Conservation (phyloP, 2,329 filamentous ascomycete species). For the Aspergillus oerlinghausenensis region DNA sequence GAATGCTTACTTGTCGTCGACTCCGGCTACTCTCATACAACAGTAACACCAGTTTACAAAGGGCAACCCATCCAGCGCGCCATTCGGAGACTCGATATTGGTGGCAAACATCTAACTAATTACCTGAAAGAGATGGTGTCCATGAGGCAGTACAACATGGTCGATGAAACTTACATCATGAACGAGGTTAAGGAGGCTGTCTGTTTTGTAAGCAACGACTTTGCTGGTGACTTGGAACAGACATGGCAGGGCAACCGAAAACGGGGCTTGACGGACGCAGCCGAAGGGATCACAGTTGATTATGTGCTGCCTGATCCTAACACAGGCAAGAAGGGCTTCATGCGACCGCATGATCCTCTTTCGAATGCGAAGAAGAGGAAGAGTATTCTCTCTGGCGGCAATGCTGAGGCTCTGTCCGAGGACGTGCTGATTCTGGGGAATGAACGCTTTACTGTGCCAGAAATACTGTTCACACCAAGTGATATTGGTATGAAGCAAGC, state of each 20-base stretch:
- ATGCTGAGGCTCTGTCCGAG: slow-evolving; percentile 54
- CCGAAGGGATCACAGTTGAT: slow-evolving; percentile 65
- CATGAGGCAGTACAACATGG: slow-evolving; percentile 88
- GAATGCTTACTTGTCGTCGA: slow-evolving; percentile 88
- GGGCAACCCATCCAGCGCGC: slow-evolving; percentile 76
- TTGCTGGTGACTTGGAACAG: slow-evolving; percentile 70
- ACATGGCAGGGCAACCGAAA: slow-evolving; percentile 72
- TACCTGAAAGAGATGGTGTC: slow-evolving; percentile 86
- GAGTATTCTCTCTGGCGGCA: slow-evolving; percentile 43
- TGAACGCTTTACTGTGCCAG: slow-evolving; percentile 85
- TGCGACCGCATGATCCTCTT: slow-evolving; percentile 71
- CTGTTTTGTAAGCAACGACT: slow-evolving; percentile 77
- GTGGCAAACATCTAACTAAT: slow-evolving; percentile 90
- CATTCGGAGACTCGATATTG: slow-evolving; percentile 79
- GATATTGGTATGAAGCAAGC: slow-evolving; percentile 82
- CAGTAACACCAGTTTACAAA: slow-evolving; percentile 76
- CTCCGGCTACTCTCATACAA: slow-evolving; percentile 89
- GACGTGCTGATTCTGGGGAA: slow-evolving; percentile 84
- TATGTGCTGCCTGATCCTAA: slow-evolving; percentile 86
- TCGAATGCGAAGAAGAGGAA: slow-evolving; percentile 52
- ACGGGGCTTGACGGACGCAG: slow-evolving; percentile 21
- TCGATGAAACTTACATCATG: slow-evolving; percentile 87
- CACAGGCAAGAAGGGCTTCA: slow-evolving; percentile 59
- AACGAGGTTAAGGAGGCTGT: slow-evolving; percentile 93
- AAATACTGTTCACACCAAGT: slow-evolving; percentile 79